Evolutionary conservation across 805 yeast species (phyloP), one percentile per base, ranked within the genome.

Genomic region (Candida pseudoglaebosa): DNA sequence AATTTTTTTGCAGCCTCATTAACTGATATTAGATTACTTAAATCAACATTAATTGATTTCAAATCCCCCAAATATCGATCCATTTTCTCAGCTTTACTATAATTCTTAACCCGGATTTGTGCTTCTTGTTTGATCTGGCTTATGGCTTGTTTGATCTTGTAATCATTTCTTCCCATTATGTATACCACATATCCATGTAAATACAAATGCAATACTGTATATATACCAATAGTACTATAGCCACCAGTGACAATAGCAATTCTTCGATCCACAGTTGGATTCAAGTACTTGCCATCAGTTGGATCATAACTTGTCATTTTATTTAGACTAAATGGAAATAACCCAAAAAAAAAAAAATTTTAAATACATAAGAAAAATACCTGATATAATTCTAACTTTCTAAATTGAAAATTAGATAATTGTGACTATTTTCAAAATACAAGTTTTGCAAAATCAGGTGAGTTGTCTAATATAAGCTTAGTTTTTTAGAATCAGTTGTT

Each of bases 11-110:
- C 63, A 4, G 61, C 61, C 4, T 29, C 38, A 7, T 37, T 51
- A n/a, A 58, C 56, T 2, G 56, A 45, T 4, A 37, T 36, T 15
- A 59, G 43, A 42, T 48, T 73, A 19, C 74, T 47, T 40, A 83
- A 59, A 55, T 84, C 89, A 38, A 78, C 48, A 37, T 77, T 74
- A 9, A 82, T 45, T 41, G 62, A 73, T 37, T 65, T 62, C 16
- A 82, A 54, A 32, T 70, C 71, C 0, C 89, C 88, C 13, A 73
- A 46, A 30, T 42, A 52, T 22, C 68, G 54, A 41, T 41, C 31
- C 2, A 38, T 21, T 9, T 32, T 34, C 12, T 35, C 14, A 3
- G 28, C 40, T 3, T 16, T 30, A 34, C 67, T 47, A 9, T 32
- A 37, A 5, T 42, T 39, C 42, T 39, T 49, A 8, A 54, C 30